Evolutionary conservation across 306 rosid genomes (phyloP).

Genomic region (Prunus mira): DNA sequence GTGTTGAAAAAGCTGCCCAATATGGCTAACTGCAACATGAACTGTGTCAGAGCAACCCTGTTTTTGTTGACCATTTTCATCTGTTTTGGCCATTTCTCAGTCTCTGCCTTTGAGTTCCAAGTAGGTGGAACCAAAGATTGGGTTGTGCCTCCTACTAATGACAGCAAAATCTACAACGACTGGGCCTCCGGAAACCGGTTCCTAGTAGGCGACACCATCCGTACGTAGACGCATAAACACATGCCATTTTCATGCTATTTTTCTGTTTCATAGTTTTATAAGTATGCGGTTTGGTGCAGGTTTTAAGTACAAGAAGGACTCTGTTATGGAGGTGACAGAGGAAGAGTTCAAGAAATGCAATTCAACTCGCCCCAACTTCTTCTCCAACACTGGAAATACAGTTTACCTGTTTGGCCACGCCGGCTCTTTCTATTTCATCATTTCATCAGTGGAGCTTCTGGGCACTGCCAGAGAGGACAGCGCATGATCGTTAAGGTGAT

Average conservation of each 20-base stretch:
- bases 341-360: conserved; percentile 59
- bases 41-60: neutral
- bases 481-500: conserved; percentile 67
- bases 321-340: conserved; percentile 74
- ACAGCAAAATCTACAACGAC: conserved; percentile 53
- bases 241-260: too few relatives aligned
- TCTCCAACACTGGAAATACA: conserved; percentile 61
- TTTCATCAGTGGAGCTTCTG: conserved; percentile 80
- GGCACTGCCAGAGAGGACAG: conserved; percentile 80
- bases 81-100: conserved; percentile 18
- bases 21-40: conserved; percentile 16
- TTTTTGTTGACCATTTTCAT: conserved; percentile 7
- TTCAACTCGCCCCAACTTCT: conserved; percentile 68
- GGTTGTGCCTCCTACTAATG: conserved; percentile 68
- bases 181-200: conserved; percentile 90
- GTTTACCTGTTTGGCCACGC: conserved; percentile 43
- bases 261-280: neutral
- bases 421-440: conserved; percentile 75
- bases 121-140: conserved; percentile 74
- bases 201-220: conserved; percentile 53
- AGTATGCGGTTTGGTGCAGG: conserved; percentile 23
- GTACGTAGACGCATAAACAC: conserved; percentile 34
- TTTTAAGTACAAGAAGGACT: conserved; percentile 71
- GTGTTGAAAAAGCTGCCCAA: neutral
- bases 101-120: conserved; percentile 54